Base-by-base conservation (phyloP, 306 rosid genomes). In the Ammopiptanthus mongolicus region DNA sequence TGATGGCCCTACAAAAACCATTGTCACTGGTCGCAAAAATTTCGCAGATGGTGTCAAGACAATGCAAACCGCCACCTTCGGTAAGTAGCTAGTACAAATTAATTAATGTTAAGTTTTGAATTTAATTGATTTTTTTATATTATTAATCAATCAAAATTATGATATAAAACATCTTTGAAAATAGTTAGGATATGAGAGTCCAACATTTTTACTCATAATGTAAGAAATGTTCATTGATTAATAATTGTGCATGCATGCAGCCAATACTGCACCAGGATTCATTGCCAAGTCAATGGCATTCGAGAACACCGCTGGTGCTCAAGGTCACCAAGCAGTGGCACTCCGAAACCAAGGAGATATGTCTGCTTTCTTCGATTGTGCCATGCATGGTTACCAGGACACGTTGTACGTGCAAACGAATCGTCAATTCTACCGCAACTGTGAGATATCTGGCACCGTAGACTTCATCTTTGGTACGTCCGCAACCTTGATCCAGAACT, bases 391-490 rank as follows among this genome's bases (percentile, higher is more conserved):
- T 3, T 83, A 51, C 86, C 95, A 90, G 63, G 98, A 93, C 83
- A 87, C 95, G 1, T 10, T 90, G 19, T 93, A 87, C 56, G 84
- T 58, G 2, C 94, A 90, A 7, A 10, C 87, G 0, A 77, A 86
- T 0, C 88, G 94, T 17, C 97, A 92, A 29, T 90, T 90, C 86
- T 92, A 82, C 82, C 80, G 97, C 39, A 87, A 92, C 81, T 88
- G 97, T 15, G 94, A 87, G 19, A 83, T 92, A 44, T 90, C 94
- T 0, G 97, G 97, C 12, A 91, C 96, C 0, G 39, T 92, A 0
- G 97, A 92, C 78, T 92, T 81, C 86, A 90, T 92, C 48, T 92
- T 92, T 18, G 96, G 97, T 0, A 51, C 86, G 11, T 76, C 86
- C 0, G 1, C 85, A 0, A 50, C 84, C 0, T 0, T 88, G 5